Evolutionary conservation across 2,329 filamentous ascomycete genomes (phyloP).

Genomic region (Fusarium sp.): DNA sequence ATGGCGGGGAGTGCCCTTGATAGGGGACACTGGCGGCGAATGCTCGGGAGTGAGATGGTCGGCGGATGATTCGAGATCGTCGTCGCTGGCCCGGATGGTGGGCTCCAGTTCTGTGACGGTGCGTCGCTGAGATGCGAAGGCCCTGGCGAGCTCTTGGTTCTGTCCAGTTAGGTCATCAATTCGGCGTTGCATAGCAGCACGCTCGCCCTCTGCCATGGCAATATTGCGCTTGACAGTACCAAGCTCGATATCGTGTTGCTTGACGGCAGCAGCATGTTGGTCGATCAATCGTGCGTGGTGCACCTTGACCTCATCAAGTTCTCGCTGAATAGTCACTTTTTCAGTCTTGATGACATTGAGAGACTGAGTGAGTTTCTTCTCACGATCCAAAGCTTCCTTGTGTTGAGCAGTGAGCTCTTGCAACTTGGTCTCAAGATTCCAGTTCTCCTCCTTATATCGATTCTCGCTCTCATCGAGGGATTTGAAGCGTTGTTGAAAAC

Average conservation of each 20-base stretch:
- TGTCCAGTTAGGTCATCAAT: conserved; percentile 88
- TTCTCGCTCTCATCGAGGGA: conserved; percentile 92
- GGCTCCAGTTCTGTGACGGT: conserved; percentile 72
- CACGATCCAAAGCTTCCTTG: conserved; percentile 81
- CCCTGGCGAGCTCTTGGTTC: conserved; percentile 89
- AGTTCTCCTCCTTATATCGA: conserved; percentile 98
- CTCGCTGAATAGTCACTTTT: conserved; percentile 80
- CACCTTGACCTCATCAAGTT: conserved; percentile 89
- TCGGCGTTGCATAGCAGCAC: conserved; percentile 80
- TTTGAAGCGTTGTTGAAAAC: conserved; percentile 80
- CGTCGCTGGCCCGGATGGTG: conserved; percentile 66
- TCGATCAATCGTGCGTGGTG: conserved; percentile 81
- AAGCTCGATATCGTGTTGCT: conserved; percentile 89
- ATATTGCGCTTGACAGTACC: conserved; percentile 84
- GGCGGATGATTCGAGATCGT: conserved; percentile 70
- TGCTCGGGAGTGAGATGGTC: conserved; percentile 84
- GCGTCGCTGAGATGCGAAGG: conserved; percentile 77
- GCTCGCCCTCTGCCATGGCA: conserved; percentile 80
- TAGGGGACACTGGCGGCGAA: conserved; percentile 88
- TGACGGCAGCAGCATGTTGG: conserved; percentile 79
- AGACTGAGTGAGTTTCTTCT: conserved; percentile 80
- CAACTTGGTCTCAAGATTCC: conserved; percentile 92
- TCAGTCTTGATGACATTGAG: conserved; percentile 76
- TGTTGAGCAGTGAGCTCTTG: conserved; percentile 81
- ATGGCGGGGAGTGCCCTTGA: conserved; percentile 91